Conservation (phyloP, 805 yeast species). For the Candida nonsorbophila region DNA sequence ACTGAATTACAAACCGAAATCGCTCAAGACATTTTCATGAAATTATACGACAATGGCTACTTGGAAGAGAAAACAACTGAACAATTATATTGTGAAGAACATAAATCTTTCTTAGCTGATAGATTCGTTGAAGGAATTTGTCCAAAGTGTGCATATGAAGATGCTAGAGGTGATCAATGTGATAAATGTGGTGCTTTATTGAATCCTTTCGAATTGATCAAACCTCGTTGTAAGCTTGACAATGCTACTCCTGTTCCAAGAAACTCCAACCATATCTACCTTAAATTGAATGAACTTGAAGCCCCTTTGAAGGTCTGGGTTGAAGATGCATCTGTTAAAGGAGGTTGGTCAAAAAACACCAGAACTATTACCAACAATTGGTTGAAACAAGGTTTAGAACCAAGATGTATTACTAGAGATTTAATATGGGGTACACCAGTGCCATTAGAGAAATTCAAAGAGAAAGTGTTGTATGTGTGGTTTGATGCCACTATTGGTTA, state of each 20-base stretch:
- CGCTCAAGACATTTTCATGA: conserved; percentile 86
- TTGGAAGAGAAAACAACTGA: conserved; percentile 84
- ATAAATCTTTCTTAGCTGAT: conserved; percentile 90
- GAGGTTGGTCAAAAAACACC: conserved; percentile 90
- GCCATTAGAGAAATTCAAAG: conserved; percentile 78
- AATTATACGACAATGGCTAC: conserved; percentile 68
- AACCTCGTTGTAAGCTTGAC: conserved; percentile 95
- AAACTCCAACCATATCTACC: conserved; percentile 80
- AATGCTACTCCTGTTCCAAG: conserved; percentile 73
- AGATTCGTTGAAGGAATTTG: conserved; percentile 96
- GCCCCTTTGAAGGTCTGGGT: conserved; percentile 71
- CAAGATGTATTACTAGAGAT: conserved; percentile 97
- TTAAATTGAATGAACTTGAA: conserved; percentile 81
- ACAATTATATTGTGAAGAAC: conserved; percentile 88
- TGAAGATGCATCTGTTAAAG: conserved; percentile 57
- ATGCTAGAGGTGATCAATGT: conserved; percentile 99
- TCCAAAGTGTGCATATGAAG: conserved; percentile 91
- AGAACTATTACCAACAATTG: conserved; percentile 85
- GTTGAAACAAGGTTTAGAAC: conserved; percentile 88
- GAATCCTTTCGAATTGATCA: conserved; percentile 87
- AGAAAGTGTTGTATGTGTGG: conserved; percentile 96
- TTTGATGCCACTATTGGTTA: conserved; percentile 98
- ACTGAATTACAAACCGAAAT: conserved; percentile 88
- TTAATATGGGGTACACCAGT: conserved; percentile 98
- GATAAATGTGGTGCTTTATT: conserved; percentile 89